phyloP scores from a whole-genome alignment of 2,329 filamentous ascomycete species.

The Apiospora kogelbergensis region DNA sequence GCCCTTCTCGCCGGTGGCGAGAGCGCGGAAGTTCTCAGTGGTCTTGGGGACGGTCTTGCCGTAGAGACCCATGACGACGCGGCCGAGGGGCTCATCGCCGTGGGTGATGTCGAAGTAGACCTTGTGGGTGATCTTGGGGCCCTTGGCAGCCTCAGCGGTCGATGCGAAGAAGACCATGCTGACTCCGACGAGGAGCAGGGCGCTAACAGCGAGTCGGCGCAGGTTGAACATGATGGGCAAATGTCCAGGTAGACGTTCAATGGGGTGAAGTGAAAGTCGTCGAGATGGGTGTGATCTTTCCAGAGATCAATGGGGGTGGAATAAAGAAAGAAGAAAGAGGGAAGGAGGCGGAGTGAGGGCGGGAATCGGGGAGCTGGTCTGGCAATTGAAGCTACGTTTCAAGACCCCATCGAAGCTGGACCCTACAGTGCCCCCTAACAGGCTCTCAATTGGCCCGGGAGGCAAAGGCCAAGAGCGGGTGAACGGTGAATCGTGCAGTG shows the following conservation, averaged over 20 bases:
- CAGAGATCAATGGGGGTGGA: neutral
- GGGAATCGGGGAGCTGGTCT: neutral
- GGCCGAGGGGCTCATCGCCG: slow-evolving; percentile 71
- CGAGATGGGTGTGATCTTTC: slow-evolving; percentile 11
- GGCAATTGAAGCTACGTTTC: slow-evolving; percentile 13
- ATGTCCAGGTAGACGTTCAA: slow-evolving; percentile 12
- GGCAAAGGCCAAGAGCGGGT: neutral
- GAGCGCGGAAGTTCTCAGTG: slow-evolving; percentile 71
- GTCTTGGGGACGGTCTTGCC: slow-evolving; percentile 84
- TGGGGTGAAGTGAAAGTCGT: slow-evolving; percentile 12
- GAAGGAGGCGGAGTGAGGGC: neutral
- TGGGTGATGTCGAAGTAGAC: slow-evolving; percentile 85
- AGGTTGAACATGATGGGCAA: slow-evolving; percentile 70
- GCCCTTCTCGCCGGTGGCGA: slow-evolving; percentile 84
- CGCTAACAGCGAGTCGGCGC: slow-evolving; percentile 68
- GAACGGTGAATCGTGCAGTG: neutral
- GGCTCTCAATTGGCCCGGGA: neutral
- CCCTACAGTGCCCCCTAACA: neutral
- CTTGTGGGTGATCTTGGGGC: slow-evolving; percentile 95
- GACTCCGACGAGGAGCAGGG: slow-evolving; percentile 75
- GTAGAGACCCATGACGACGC: slow-evolving; percentile 80
- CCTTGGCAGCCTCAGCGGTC: slow-evolving; percentile 72
- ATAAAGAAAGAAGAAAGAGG: neutral
- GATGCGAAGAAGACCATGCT: slow-evolving; percentile 75
- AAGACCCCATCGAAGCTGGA: neutral